Evolutionary conservation across 2,329 filamentous ascomycete genomes (phyloP).

Genomic region (Fusarium odoratissimum): DNA sequence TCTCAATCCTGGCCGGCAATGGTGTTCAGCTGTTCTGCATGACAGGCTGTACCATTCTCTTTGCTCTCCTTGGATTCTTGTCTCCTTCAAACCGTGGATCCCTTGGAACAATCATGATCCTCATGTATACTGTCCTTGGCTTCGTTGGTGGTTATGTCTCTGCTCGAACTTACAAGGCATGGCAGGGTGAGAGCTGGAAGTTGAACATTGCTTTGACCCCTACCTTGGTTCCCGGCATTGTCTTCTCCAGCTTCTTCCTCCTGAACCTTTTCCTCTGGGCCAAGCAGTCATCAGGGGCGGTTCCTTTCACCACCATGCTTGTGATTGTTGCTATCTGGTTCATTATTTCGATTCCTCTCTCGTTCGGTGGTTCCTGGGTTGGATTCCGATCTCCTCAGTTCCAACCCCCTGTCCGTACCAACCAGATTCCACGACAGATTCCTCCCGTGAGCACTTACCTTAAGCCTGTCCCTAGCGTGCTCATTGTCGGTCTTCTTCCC

Average conservation of each 20-base stretch:
- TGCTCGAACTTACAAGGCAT: constrained; percentile 91
- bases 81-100: constrained; percentile 96
- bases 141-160: constrained; percentile 93
- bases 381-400: constrained; percentile 82
- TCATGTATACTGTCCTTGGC: constrained; percentile 93
- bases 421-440: constrained; percentile 98
- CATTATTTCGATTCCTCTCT: constrained; percentile 92
- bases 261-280: constrained; percentile 97
- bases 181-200: constrained; percentile 94
- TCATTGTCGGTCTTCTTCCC: constrained; percentile 90
- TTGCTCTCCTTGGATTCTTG: constrained; percentile 92
- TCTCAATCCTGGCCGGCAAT: constrained; percentile 91
- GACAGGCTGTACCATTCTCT: constrained; percentile 92
- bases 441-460: constrained; percentile 87
- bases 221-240: constrained; percentile 83
- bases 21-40: constrained; percentile 98
- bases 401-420: constrained; percentile 87
- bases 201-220: constrained; percentile 91
- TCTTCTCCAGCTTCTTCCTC: constrained; percentile 91
- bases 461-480: constrained; percentile 86
- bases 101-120: constrained; percentile 89
- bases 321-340: constrained; percentile 96
- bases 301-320: constrained; percentile 97
- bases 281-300: constrained; percentile 89
- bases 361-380: constrained; percentile 89